Percentiles rank a stretch among this genome's conserved stretches.
These are phyloP conservation scores for Apophysomyces sp. DNA, from an alignment of 371 early-diverging fungal species.

Conservation along the genomic window DNA sequence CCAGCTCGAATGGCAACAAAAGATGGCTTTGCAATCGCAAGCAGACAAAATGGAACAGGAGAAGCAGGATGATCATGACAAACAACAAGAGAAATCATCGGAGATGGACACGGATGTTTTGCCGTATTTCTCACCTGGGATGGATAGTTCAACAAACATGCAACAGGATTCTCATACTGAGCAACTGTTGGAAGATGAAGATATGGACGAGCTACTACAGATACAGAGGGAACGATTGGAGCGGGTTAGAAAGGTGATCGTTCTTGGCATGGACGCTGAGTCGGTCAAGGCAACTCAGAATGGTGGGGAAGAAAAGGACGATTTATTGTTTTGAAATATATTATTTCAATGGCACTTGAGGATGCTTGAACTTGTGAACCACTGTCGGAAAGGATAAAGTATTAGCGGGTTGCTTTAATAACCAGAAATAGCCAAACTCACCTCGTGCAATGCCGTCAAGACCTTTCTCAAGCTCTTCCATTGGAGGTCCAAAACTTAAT, in stretches of 20 bases:
- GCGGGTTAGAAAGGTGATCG: slow-evolving; percentile 37
- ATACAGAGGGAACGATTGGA: slow-evolving; percentile 45
- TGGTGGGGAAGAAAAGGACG: slow-evolving; percentile 31
- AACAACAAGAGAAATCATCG: slow-evolving; percentile 20
- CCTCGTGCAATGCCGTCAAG: slow-evolving; percentile 46
- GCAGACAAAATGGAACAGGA: slow-evolving; percentile 14
- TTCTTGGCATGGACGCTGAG: slow-evolving; percentile 46
- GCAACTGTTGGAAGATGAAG: slow-evolving; percentile 27
- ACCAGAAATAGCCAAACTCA: not conserved
- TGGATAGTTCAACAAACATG: not conserved
- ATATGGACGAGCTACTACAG: slow-evolving; percentile 47
- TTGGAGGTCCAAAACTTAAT: slow-evolving; percentile 48
- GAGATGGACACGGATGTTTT: not conserved
- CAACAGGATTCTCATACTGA: slow-evolving; percentile 5
- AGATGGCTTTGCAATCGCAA: slow-evolving; percentile 10
- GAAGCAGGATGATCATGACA: slow-evolving; percentile 19
- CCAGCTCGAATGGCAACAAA: slow-evolving; percentile 38
- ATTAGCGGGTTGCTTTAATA: not conserved
- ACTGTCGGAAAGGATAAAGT: not conserved
- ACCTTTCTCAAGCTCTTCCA: slow-evolving; percentile 43
- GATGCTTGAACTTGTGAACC: slow-evolving; percentile 3
- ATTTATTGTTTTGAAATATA: slow-evolving; percentile 40
- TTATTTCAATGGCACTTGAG: not conserved
- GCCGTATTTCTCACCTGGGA: not conserved
- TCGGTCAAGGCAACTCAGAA: slow-evolving; percentile 26